These are phyloP conservation scores for Botrytis aclada DNA, from an alignment of 2,329 filamentous ascomycete species.

Conservation along the genomic window DNA sequence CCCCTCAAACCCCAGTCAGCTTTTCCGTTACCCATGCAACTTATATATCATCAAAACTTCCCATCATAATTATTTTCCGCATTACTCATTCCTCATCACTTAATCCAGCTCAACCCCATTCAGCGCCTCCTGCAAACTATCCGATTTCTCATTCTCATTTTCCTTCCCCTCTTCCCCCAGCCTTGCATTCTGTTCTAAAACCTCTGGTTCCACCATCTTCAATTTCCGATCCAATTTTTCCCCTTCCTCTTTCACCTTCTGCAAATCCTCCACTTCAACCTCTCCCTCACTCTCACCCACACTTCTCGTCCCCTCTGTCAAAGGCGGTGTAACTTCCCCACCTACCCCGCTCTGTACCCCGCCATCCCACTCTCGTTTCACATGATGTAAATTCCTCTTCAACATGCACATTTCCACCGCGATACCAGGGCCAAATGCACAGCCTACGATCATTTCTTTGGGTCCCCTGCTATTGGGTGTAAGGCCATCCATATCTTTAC, in stretches of 20 bases:
- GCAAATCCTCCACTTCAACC: constrained; percentile 24
- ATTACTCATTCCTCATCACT: background rate
- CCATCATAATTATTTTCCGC: background rate
- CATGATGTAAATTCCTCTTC: constrained; percentile 41
- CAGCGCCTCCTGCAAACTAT: constrained; percentile 33
- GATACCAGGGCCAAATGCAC: constrained; percentile 69
- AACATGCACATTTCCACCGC: constrained; percentile 66
- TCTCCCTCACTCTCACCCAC: constrained; percentile 29
- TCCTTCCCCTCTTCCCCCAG: background rate
- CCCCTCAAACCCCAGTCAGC: too few species aligned
- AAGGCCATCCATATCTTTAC: constrained; percentile 57
- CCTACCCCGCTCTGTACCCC: constrained; percentile 3
- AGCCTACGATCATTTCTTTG: constrained; percentile 61
- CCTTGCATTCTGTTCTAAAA: constrained; percentile 24
- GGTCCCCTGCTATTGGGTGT: constrained; percentile 47
- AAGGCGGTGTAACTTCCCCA: constrained; percentile 36
- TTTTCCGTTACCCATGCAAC: background rate
- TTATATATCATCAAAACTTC: background rate
- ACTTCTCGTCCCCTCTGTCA: constrained; percentile 34
- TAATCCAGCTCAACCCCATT: constrained; percentile 38
- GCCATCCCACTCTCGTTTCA: constrained; percentile 26
- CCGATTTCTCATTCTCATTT: background rate
- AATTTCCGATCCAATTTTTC: constrained; percentile 26
- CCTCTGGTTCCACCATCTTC: constrained; percentile 22
- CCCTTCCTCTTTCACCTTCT: constrained; percentile 25